Evolutionary conservation across 805 yeast species (phyloP).

Genomic region (Naumovozyma baii): DNA sequence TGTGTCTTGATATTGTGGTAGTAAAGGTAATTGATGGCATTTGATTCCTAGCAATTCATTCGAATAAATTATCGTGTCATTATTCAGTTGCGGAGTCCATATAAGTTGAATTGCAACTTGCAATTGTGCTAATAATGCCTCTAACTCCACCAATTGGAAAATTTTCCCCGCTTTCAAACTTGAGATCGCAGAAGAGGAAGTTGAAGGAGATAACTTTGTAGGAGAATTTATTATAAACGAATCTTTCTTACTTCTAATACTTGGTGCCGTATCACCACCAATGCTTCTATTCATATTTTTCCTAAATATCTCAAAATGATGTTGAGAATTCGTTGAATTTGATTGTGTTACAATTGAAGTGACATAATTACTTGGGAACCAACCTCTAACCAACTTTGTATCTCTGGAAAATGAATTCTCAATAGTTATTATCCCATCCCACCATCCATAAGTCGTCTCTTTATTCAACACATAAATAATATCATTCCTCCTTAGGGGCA

Average conservation of each 20-base stretch:
- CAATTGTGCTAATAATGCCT: not conserved
- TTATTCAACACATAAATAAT: constrained; percentile 59
- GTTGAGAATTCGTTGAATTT: no score
- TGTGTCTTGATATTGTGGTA: not conserved
- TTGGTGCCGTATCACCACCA: no score
- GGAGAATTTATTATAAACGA: no score
- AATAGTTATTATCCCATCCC: constrained; percentile 58
- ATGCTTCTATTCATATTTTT: no score
- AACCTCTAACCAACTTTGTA: constrained; percentile 58
- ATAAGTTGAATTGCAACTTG: not conserved
- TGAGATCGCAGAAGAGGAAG: no score
- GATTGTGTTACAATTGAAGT: not conserved
- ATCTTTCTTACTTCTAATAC: no score
- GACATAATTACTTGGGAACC: constrained; percentile 51
- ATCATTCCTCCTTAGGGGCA: constrained; percentile 43
- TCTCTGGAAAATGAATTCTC: constrained; percentile 31
- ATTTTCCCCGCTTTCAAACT: no score
- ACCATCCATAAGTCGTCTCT: constrained; percentile 58
- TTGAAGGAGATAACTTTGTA: no score
- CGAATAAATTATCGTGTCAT: not conserved
- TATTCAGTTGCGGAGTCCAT: not conserved
- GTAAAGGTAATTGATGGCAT: not conserved
- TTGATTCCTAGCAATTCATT: not conserved
- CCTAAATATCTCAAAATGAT: no score
- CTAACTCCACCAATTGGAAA: no score